Evolutionary conservation across 1,284 basidiomycete species (phyloP).

Genomic region (Xanthoconium separans): DNA sequence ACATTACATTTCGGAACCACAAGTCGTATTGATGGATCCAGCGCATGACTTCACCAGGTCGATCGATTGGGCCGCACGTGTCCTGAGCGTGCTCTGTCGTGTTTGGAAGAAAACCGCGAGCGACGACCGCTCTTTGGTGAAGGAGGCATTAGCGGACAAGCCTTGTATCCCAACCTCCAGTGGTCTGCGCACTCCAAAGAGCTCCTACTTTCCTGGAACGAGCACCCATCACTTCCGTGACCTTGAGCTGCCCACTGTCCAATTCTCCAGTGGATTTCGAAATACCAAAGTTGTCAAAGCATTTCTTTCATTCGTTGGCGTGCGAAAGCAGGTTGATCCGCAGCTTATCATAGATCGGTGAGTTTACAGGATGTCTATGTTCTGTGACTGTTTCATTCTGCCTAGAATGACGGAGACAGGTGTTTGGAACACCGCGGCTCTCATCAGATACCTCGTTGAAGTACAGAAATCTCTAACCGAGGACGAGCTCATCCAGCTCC

Average conservation of each 20-base stretch:
- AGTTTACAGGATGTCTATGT: background rate
- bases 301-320: constrained; percentile 74
- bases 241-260: too few species aligned
- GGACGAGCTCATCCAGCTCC: constrained; percentile 69
- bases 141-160: background rate
- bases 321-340: constrained; percentile 87
- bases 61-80: background rate
- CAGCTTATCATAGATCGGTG: constrained; percentile 77
- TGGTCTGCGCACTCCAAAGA: too few species aligned
- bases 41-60: too few species aligned
- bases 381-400: background rate
- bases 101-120: constrained; percentile 48
- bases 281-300: background rate
- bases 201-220: too few species aligned
- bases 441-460: constrained; percentile 81
- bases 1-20: constrained; percentile 2
- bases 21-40: background rate
- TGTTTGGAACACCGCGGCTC: constrained; percentile 69
- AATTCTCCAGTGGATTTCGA: background rate
- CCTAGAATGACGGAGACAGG: constrained; percentile 77
- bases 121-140: constrained; percentile 48
- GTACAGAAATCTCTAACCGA: constrained; percentile 66
- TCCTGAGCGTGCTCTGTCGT: constrained; percentile 67
- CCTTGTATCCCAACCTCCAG: too few species aligned
- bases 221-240: too few species aligned